Percentiles rank a stretch among this genome's conserved stretches.
Evolutionary conservation across 2,329 filamentous ascomycete genomes (phyloP).

Genomic region (Coniochaeta hoffmannii): DNA sequence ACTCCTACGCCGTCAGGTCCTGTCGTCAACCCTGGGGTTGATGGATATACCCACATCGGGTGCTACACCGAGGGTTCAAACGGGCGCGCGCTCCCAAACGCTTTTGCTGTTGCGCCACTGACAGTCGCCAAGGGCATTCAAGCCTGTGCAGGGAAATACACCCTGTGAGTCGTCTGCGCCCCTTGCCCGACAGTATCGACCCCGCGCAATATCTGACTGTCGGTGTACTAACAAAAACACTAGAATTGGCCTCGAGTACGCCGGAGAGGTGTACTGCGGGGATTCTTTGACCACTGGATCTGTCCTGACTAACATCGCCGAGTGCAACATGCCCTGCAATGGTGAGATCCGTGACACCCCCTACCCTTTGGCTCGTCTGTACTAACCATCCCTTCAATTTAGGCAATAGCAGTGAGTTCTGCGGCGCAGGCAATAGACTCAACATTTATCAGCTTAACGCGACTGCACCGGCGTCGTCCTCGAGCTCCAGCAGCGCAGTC

Average conservation of each 20-base stretch:
- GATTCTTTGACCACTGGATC: neutral
- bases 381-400: neutral
- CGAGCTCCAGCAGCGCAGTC: neutral
- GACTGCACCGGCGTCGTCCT: neutral
- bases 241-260: conserved; percentile 26
- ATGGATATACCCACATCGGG: conserved; percentile 23
- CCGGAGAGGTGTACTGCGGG: conserved; percentile 19
- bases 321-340: conserved; percentile 34
- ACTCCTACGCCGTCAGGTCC: conserved; percentile 3
- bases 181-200: too few relatives aligned
- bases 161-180: too few relatives aligned
- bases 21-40: conserved; percentile 25
- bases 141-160: conserved; percentile 12
- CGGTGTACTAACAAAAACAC: too few relatives aligned
- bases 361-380: neutral
- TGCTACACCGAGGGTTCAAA: conserved; percentile 23
- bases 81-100: conserved; percentile 13
- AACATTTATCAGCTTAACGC: conserved; percentile 28
- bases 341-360: conserved; percentile 16
- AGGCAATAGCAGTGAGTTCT: conserved; percentile 27
- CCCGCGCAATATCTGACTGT: too few relatives aligned
- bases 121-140: conserved; percentile 18
- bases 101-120: conserved; percentile 9
- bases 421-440: conserved; percentile 30
- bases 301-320: conserved; percentile 14